Evolutionary conservation across 352 stramenopile genomes (phyloP).

Genomic region (Phytopythium oedochilum): DNA sequence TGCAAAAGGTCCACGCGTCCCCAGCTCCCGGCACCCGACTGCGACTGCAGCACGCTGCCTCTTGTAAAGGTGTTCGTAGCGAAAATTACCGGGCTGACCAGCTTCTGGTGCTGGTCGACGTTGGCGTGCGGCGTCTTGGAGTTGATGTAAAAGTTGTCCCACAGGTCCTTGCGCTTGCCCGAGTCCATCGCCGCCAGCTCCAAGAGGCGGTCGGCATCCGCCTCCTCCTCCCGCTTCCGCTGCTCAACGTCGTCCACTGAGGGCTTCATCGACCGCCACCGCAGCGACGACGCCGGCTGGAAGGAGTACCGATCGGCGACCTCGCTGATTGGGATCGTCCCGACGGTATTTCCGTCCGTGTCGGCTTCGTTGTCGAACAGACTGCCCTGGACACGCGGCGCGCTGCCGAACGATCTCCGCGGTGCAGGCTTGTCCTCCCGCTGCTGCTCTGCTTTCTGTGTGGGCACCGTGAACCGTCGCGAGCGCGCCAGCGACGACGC

Average conservation of each 20-base stretch:
- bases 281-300: constrained; percentile 24
- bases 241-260: neutral
- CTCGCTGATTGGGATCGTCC: constrained; percentile 9
- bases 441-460: constrained; percentile 4
- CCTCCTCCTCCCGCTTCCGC: constrained; percentile 12
- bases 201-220: constrained; percentile 20
- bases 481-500: neutral
- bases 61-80: neutral
- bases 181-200: constrained; percentile 17
- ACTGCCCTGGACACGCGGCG: constrained; percentile 1
- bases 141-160: constrained; percentile 35
- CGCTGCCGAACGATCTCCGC: constrained; percentile 12
- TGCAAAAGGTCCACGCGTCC: neutral
- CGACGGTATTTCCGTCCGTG: neutral
- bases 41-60: neutral
- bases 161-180: constrained; percentile 21
- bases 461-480: constrained; percentile 6
- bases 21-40: neutral
- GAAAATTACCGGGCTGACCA: neutral
- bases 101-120: too few relatives aligned
- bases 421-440: neutral
- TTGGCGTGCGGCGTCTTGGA: constrained; percentile 16
- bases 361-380: neutral
- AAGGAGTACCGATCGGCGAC: constrained; percentile 13
- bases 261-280: constrained; percentile 19